These are phyloP conservation scores for Euryodendron excelsum DNA, from an alignment of 148 eudicot species.

Conservation along the genomic window DNA sequence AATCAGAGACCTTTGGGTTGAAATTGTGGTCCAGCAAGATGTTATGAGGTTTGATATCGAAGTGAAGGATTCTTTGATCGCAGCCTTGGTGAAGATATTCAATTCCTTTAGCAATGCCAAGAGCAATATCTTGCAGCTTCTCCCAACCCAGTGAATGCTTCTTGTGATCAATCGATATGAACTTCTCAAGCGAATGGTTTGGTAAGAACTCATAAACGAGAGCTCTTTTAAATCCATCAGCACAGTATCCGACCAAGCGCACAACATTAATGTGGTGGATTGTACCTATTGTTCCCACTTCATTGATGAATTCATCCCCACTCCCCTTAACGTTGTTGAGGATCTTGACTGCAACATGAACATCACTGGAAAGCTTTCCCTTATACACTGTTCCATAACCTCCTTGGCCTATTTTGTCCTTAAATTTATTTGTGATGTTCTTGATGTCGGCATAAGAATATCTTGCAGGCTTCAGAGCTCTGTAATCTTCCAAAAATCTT, in stretches of 20 bases:
- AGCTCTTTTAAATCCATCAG: constrained; percentile 28
- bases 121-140: constrained; percentile 24
- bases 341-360: constrained; percentile 27
- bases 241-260: constrained; percentile 27
- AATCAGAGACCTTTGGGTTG: constrained; percentile 24
- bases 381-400: constrained; percentile 31
- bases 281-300: constrained; percentile 13
- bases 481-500: constrained; percentile 25
- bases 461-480: constrained; percentile 20
- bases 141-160: constrained; percentile 22
- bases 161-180: background rate
- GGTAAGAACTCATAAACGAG: constrained; percentile 25
- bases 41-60: constrained; percentile 25
- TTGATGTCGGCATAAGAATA: constrained; percentile 21
- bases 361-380: constrained; percentile 27
- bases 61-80: constrained; percentile 27
- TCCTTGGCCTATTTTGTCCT: constrained; percentile 17
- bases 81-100: constrained; percentile 28
- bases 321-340: constrained; percentile 18
- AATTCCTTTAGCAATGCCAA: constrained; percentile 25
- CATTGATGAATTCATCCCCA: constrained; percentile 29
- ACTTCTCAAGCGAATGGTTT: constrained; percentile 23
- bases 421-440: constrained; percentile 12
- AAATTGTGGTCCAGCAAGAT: constrained; percentile 25
- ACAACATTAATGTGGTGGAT: constrained; percentile 23